Base-by-base conservation (phyloP, 768 basidiomycete species). In the Calocybe indica region DNA sequence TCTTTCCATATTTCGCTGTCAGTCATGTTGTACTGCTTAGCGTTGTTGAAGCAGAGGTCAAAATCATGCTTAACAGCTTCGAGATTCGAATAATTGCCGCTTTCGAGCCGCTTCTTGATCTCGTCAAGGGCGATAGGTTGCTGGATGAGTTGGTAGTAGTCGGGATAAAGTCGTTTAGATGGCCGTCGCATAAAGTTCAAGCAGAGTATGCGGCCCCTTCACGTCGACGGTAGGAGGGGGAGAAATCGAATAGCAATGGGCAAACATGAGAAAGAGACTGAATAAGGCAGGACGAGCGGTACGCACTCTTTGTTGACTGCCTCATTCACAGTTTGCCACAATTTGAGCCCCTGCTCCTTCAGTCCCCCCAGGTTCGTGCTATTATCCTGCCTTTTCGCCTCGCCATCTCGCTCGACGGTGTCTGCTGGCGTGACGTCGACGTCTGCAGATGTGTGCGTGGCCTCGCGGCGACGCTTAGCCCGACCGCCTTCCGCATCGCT, bases 291-390 rank as follows among this genome's bases (percentile, higher is more conserved):
- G 67, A 69, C 7, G 42, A 32, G 41, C 66, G 72, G 70, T 69
- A 86, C 88, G 75, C 76, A 91, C 89, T 90, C 87, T 77, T 88
- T 87, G 73, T 82, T 85, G 62, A 82, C 80, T 60, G 86, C 88
- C 65, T 88, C 85, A 76, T 80, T 87, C 63, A 91, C 75, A 35
- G 77, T 78, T 61, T 83, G 79, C 83, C 85, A 90, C 69, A 89
- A 64, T 66, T 74, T 76, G 67, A 83, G 62, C 39, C 83, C 88
- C 61, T 80, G 76, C 66, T 82, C 81, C 60, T 75, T 82, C 61
- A 85, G 75, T 49, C 68, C 68, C 40, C 64, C 68, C 57, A 64
- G 50, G 43, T 62, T 55, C 52, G 50, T 50, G 57, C 58, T 41
- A 49, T 59, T 54, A 45, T 53, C 54, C 40, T 47, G 53, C 22